Evolutionary conservation across 352 stramenopile genomes (phyloP), one percentile per base, ranked within the genome.

Genomic region (Phytopythium helicoides): DNA sequence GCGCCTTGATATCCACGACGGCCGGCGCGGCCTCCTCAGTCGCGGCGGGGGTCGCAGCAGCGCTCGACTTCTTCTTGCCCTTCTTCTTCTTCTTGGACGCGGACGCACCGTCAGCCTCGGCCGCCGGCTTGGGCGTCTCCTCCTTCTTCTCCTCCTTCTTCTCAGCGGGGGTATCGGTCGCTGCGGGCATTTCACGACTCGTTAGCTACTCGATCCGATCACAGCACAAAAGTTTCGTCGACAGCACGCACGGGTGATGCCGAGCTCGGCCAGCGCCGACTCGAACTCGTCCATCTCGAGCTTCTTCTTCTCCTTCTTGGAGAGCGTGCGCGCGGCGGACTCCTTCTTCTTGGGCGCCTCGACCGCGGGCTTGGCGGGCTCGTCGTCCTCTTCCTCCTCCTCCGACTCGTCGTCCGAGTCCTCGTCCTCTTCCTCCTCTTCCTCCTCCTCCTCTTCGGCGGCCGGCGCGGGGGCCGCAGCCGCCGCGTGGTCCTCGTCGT

Each of bases 221-320:
- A 10, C 28, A 10, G 28, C 28, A 5, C 5, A 33, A 33, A 9
- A 10, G 28, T 5, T 33, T 33, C 5, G 5, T 9, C 5, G 9
- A 33, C 5, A 12, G 6, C 14, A 73, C 56, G 34, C 36, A 77
- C 64, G 53, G n/a, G 65, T 60, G 51, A 91, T 81, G 58, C 81
- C 81, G 21, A 91, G 71, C 34, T 81, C 81, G 2, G 73, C 77
- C 21, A 91, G 54, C 16, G 78, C 81, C 6, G 68, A 68, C 48
- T 91, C 76, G 22, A 88, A 79, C 23, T 89, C 81, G 39, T 96
- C 81, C 34, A 85, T 79, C 64, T 89, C 76, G 51, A 73, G 63
- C 61, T 85, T 62, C 68, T 90, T 89, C 62, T 92, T 81, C 59
- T 92, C 81, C 73, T 88, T 88, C 60, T 92, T 91, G 31, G 74